A percentile compares a stretch with the other conserved stretches of the same genome.
phyloP scores from a whole-genome alignment of 345 rosid genomes.

The Melaleuca alternifolia region DNA sequence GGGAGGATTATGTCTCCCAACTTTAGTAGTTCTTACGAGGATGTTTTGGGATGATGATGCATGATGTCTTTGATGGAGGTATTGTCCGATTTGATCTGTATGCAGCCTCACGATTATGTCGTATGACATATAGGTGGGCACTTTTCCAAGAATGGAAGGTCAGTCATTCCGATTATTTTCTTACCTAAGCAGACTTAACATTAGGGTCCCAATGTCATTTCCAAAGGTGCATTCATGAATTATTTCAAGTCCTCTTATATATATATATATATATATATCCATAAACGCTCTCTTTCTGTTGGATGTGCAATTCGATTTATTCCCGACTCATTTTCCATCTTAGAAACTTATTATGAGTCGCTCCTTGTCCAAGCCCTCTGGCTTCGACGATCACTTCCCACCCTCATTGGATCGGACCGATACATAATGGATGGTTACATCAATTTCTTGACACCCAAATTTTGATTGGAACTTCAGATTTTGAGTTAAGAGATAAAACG shows the following conservation, averaged over 20 bases:
- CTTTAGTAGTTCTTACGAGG: background rate
- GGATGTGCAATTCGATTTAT: background rate
- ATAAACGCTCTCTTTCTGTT: background rate
- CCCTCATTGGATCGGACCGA: fast-evolving
- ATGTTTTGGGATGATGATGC: background rate
- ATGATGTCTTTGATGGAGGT: fast-evolving
- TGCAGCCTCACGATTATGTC: fast-evolving
- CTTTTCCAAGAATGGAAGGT: background rate
- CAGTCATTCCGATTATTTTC: background rate
- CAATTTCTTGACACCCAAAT: background rate
- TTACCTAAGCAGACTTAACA: background rate
- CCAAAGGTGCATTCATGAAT: fast-evolving
- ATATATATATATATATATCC: no score
- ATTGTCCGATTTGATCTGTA: background rate
- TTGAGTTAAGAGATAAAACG: background rate
- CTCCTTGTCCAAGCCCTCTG: fast-evolving
- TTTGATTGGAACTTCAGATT: background rate
- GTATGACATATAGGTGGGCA: fast-evolving
- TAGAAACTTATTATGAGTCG: fast-evolving
- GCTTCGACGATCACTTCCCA: background rate
- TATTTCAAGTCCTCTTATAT: no score
- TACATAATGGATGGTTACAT: background rate
- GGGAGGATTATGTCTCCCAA: no score
- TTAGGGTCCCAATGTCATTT: background rate
- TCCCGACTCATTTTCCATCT: background rate